Conservation (phyloP, 176 grass and related monocot species). For the Rhynchospora pubera region DNA sequence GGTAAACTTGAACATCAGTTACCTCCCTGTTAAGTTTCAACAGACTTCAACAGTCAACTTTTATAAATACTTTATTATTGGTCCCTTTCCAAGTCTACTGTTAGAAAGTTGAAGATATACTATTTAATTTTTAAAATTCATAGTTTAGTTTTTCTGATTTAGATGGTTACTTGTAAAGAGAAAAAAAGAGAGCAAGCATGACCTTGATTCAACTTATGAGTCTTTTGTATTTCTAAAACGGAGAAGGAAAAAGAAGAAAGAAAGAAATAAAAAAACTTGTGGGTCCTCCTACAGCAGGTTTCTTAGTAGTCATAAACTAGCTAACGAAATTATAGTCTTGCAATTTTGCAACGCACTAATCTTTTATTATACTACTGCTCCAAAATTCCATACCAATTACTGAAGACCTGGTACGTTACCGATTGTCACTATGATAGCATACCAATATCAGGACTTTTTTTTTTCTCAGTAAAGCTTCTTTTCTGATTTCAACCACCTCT, state of each 20-base stretch:
- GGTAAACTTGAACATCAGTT: background rate
- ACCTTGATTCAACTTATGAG: background rate
- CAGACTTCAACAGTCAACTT: background rate
- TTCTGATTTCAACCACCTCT: background rate
- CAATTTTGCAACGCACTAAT: background rate
- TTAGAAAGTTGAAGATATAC: background rate
- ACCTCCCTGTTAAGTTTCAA: constrained; percentile 6
- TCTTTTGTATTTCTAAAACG: no score
- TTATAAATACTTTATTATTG: background rate
- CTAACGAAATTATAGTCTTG: background rate
- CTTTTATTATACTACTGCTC: background rate
- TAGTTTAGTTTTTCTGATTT: background rate
- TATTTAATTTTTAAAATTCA: background rate
- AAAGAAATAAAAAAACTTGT: background rate
- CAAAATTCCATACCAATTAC: background rate
- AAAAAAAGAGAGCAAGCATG: background rate
- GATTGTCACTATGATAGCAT: background rate
- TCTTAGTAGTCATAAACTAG: background rate
- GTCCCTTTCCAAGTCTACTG: background rate
- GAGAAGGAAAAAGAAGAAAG: no score
- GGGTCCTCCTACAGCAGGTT: background rate
- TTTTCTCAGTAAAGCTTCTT: background rate
- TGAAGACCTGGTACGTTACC: background rate
- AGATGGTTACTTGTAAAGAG: background rate
- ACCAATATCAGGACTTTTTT: background rate